Conservation (phyloP, 1,284 basidiomycete genomes). For the Malassezia yamatoensis region DNA sequence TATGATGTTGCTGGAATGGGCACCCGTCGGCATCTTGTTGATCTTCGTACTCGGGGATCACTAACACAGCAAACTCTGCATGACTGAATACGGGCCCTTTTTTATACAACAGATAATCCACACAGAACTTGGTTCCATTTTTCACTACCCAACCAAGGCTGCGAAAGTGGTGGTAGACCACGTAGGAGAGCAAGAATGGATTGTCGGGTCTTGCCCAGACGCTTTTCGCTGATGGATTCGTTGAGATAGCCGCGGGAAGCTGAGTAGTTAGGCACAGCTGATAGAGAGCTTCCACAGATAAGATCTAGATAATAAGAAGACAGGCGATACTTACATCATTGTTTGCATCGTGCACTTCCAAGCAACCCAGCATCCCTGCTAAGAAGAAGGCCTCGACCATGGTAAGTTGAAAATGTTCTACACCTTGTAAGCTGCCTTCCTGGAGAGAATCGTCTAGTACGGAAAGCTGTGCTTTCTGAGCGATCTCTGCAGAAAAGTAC, state of each 20-base stretch:
- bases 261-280: constrained; percentile 21
- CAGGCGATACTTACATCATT: background rate
- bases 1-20: constrained; percentile 33
- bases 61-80: constrained; percentile 85
- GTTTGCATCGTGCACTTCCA: constrained; percentile 54
- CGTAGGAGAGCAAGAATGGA: constrained; percentile 82
- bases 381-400: constrained; percentile 88
- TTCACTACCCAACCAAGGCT: constrained; percentile 97
- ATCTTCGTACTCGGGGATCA: constrained; percentile 81
- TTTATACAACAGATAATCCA: constrained; percentile 87
- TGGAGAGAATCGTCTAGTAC: constrained; percentile 34
- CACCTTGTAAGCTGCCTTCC: constrained; percentile 52
- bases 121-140: constrained; percentile 91
- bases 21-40: constrained; percentile 56
- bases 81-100: constrained; percentile 89
- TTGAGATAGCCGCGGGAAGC: constrained; percentile 3
- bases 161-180: constrained; percentile 86
- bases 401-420: constrained; percentile 86
- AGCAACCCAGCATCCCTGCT: constrained; percentile 68
- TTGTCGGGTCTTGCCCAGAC: constrained; percentile 58
- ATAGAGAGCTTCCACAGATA: constrained; percentile 24
- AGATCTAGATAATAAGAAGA: background rate
- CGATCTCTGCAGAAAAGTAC: constrained; percentile 31
- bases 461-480: constrained; percentile 16
- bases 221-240: background rate